Base-by-base conservation (phyloP, 176 grass and related monocot genomes). In the Bolboschoenus planiculmis region DNA sequence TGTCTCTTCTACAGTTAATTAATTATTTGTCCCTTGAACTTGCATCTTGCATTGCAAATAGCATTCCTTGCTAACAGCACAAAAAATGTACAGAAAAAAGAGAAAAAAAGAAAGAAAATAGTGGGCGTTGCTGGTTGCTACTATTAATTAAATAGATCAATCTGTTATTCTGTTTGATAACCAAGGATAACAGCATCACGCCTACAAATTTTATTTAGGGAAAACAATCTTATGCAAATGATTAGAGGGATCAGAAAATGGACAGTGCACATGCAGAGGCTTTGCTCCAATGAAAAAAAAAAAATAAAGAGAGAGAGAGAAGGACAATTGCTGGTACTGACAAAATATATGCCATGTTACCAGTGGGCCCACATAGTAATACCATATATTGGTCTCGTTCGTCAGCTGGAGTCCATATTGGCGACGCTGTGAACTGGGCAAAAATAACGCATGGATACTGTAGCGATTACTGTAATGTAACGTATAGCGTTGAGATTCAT, bases 261-360 rank as follows among this genome's bases (percentile, higher is more conserved):
- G 5, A 53, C 4, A 61, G 24, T 27, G 57, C 57, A 61, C n/a
- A 64, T 27, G 57, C 57, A 61, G 8, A 64, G 30, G 61, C 30
- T 35, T 33, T 64, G 61, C 61, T 64, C 30, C 57, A 61, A 61
- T 27, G 29, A 61, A 61, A 13, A 14, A 65, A n/a, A n/a, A n/a
- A n/a, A n/a, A n/a, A n/a, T n/a, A n/a, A n/a, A n/a, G n/a, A n/a
- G n/a, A n/a, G n/a, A n/a, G n/a, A 36, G 29, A 65, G 31, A 34
- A 34, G 36, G 37, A 70, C 6, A 42, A 70, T 21, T n/a, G n/a
- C 8, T 71, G 29, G 60, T 50, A 56, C 65, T 53, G 37, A 73
- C 54, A 78, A 44, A 33, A 68, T n/a, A n/a, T n/a, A n/a, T 31
- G 24, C 67, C 81, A 70, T 70, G 65, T 70, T 68, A 40, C 61